Conservation (phyloP, 78 protist species). For the Dictyostelium capitatum region DNA sequence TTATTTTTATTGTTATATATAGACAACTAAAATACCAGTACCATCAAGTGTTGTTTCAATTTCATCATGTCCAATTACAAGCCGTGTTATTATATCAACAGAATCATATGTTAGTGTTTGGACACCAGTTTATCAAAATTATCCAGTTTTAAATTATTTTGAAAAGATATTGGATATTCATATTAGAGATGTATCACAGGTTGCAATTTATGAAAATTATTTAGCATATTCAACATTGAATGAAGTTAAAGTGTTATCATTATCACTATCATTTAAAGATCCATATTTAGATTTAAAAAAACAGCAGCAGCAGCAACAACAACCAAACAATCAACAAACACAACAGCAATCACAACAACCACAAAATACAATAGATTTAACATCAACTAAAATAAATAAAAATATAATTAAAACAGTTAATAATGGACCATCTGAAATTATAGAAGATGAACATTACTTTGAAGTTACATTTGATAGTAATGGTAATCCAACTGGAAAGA, state of each 20-base stretch:
- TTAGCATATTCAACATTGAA: constrained; percentile 42
- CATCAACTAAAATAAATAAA: too few relatives aligned
- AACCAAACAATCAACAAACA: background rate
- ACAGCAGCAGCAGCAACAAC: background rate
- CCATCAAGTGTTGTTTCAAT: constrained; percentile 45
- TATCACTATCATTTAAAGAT: constrained; percentile 7
- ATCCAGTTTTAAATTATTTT: constrained; percentile 9
- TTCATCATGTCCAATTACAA: constrained; percentile 55
- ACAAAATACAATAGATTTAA: background rate
- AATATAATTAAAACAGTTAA: background rate
- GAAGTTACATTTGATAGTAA: constrained; percentile 53
- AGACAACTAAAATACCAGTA: constrained; percentile 50
- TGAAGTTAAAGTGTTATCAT: constrained; percentile 52
- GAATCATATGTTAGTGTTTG: constrained; percentile 51
- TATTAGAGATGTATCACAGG: constrained; percentile 32
- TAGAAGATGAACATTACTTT: constrained; percentile 79
- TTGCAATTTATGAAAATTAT: constrained; percentile 51
- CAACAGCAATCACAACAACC: background rate
- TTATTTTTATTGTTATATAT: background rate
- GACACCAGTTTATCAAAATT: constrained; percentile 22
- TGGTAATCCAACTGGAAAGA: constrained; percentile 75
- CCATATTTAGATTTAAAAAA: background rate
- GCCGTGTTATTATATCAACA: constrained; percentile 65
- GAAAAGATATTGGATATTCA: constrained; percentile 67
- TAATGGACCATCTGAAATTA: constrained; percentile 81